phyloP scores from a whole-genome alignment of 2,329 filamentous ascomycete species.

The Monosporascus sp. region DNA sequence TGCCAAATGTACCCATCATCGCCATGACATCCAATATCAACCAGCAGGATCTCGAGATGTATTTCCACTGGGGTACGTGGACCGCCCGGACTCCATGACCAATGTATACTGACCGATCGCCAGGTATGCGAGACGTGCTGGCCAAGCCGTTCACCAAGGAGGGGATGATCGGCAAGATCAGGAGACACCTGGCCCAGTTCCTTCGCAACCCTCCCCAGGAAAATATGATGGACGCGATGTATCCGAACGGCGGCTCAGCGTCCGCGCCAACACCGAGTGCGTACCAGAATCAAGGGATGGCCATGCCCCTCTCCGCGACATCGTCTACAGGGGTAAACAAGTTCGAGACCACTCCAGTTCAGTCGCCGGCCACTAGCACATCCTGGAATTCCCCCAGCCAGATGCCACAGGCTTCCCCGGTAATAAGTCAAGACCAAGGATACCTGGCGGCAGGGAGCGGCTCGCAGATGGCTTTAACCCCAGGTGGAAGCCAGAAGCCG shows the following conservation, averaged over 20 bases:
- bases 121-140: conserved; percentile 95
- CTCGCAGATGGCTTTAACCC: conserved; percentile 32
- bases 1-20: conserved; percentile 78
- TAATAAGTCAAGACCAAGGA: conserved; percentile 39
- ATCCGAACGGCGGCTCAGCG: conserved; percentile 22
- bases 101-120: conserved; percentile 7
- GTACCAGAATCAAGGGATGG: conserved; percentile 28
- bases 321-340: conserved; percentile 36
- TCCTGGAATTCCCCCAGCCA: conserved; percentile 49
- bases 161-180: conserved; percentile 76
- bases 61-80: conserved; percentile 85
- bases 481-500: conserved; percentile 31
- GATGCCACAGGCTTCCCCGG: conserved; percentile 45
- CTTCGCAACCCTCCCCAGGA: conserved; percentile 60
- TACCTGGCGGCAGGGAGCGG: conserved; percentile 39
- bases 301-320: conserved; percentile 26
- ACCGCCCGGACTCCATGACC: background rate
- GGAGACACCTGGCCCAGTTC: conserved; percentile 81
- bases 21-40: conserved; percentile 99
- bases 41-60: conserved; percentile 93
- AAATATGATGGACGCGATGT: conserved; percentile 25
- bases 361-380: conserved; percentile 43
- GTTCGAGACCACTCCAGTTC: conserved; percentile 51
- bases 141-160: conserved; percentile 95
- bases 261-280: conserved; percentile 27